Evolutionary conservation across 805 yeast species (phyloP).

Genomic region (Wickerhamiella galacta): DNA sequence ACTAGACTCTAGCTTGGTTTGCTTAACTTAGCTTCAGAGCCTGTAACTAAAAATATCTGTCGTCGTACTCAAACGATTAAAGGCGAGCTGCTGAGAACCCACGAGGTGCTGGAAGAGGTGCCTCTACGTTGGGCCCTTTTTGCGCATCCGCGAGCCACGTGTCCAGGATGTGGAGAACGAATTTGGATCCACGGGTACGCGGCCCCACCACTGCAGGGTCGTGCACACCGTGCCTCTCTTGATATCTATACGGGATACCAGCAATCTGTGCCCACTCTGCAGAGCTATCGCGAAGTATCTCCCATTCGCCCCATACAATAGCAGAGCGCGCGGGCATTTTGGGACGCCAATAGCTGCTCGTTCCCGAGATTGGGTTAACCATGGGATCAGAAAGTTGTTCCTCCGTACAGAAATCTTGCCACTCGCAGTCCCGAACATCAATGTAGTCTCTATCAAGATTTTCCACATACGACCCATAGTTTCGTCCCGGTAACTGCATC

Average conservation of each 20-base stretch:
- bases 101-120: too few species aligned
- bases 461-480: conserved; percentile 2
- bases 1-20: too few species aligned
- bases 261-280: conserved; percentile 6
- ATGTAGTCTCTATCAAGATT: conserved; percentile 3
- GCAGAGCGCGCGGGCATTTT: conserved; percentile 7
- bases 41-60: too few species aligned
- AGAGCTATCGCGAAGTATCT: conserved; percentile 12
- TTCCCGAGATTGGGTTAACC: conserved; percentile 9
- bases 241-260: conserved; percentile 4
- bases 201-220: conserved; percentile 6
- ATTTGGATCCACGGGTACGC: neutral
- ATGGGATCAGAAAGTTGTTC: conserved; percentile 8
- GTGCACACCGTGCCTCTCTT: conserved; percentile 13
- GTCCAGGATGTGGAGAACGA: neutral
- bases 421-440: neutral
- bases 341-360: conserved; percentile 8
- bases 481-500: conserved; percentile 6
- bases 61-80: too few species aligned
- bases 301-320: conserved; percentile 13
- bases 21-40: too few species aligned
- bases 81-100: too few species aligned
- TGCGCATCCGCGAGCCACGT: neutral
- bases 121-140: too few species aligned
- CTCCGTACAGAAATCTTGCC: neutral